Conservation (phyloP, 2,329 filamentous ascomycete genomes). For the Furcasterigmium sp. region DNA sequence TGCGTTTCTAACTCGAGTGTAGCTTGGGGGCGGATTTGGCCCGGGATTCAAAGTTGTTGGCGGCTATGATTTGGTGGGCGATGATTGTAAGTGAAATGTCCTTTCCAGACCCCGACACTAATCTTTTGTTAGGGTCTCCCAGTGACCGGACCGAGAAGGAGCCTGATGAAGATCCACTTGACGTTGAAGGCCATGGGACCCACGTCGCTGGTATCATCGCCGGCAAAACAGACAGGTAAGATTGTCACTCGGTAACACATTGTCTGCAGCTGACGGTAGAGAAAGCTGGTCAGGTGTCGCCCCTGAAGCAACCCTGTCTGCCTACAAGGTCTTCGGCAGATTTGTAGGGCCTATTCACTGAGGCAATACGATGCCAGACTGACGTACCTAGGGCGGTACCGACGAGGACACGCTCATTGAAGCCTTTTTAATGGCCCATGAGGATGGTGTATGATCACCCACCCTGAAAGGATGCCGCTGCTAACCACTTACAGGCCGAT, state of each 20-base stretch:
- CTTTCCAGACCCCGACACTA: neutral
- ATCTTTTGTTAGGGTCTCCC: neutral
- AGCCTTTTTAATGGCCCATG: conserved; percentile 21
- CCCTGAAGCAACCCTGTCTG: conserved; percentile 19
- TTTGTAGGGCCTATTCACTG: no score
- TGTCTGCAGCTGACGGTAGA: no score
- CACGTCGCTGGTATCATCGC: conserved; percentile 25
- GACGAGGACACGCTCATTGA: conserved; percentile 23
- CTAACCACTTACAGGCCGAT: conserved; percentile 14
- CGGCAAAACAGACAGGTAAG: conserved; percentile 7
- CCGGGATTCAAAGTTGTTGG: conserved; percentile 10
- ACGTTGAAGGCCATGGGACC: conserved; percentile 28
- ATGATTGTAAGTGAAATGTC: conserved; percentile 1
- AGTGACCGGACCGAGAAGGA: conserved; percentile 11
- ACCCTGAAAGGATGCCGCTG: accelerated
- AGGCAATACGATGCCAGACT: neutral
- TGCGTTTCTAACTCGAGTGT: neutral
- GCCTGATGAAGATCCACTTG: conserved; percentile 29
- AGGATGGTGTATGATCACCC: conserved; percentile 16
- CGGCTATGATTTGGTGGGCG: conserved; percentile 11
- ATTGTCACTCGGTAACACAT: no score
- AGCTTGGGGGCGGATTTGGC: conserved; percentile 11
- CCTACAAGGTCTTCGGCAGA: conserved; percentile 24
- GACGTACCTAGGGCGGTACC: conserved; percentile 6
- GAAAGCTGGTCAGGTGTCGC: conserved; percentile 17